phyloP scores from a whole-genome alignment of 768 basidiomycete genomes.

The Brasilioporus rufonigricans region DNA sequence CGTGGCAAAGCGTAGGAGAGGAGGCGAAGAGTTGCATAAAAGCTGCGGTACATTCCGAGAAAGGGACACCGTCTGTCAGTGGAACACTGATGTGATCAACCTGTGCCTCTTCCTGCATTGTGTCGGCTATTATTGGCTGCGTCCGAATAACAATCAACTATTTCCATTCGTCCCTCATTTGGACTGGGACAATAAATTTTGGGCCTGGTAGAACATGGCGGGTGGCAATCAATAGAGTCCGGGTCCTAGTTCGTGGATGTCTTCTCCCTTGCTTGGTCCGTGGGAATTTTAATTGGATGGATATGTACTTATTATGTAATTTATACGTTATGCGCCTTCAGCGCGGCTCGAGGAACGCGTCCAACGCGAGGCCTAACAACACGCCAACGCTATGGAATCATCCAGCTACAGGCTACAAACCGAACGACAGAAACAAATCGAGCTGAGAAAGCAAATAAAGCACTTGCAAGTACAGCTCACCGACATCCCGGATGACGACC shows the following conservation, averaged over 20 bases:
- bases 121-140: constrained; percentile 9
- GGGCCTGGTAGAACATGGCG: constrained; percentile 8
- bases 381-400: constrained; percentile 49
- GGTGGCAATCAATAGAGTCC: constrained; percentile 12
- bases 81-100: constrained; percentile 11
- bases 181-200: not conserved
- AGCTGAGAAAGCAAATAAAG: constrained; percentile 55
- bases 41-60: constrained; percentile 35
- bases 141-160: not conserved
- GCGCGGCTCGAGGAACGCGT: constrained; percentile 18
- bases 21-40: constrained; percentile 23
- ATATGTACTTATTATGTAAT: constrained; percentile 20
- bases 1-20: constrained; percentile 27
- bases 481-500: constrained; percentile 30
- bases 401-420: constrained; percentile 40
- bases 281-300: constrained; percentile 11
- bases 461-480: constrained; percentile 53
- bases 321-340: constrained; percentile 12
- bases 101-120: constrained; percentile 11
- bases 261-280: not conserved
- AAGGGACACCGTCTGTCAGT: constrained; percentile 12
- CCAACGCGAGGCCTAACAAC: constrained; percentile 2
- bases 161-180: not conserved
- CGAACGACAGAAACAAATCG: constrained; percentile 43
- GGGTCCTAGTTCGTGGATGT: not conserved